Base-by-base conservation (phyloP, 345 rosid species). In the Citrus medica region DNA sequence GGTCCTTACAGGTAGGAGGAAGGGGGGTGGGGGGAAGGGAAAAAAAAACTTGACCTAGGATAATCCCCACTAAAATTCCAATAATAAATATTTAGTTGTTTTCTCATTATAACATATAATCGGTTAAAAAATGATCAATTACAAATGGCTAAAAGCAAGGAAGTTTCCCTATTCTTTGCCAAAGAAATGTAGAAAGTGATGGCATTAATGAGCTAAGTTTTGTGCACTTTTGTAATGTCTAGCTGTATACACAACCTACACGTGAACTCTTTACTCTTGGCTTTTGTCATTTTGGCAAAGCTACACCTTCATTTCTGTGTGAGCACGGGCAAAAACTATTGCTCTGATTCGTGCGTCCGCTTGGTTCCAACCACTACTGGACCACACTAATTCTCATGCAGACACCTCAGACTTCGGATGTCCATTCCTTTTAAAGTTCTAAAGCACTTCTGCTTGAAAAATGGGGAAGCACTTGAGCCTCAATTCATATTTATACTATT, bases 201-300 rank as follows among this genome's bases (percentile, higher is more conserved):
- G 63, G 74, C 76, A 70, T 40, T 25, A 2, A 64, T 38, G 27
- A 76, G 72, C 42, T 13, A 27, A 66, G 7, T 30, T 56, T 40
- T 71, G 69, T 42, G 7, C 42, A 21, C 7, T 40, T 76, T 72
- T 22, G 51, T 24, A 40, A 28, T 68, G 63, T 32, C 14, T 42
- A 42, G 51, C 16, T 42, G 51, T 42, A 42, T 42, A 12, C 51
- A 70, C 46, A 37, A 64, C n/a, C 73, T 25, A 0, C 83, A 66
- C 74, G 83, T 76, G 83, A 81, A 76, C 74, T 65, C 28, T 40
- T 42, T 76, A 76, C 74, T 65, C 28, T 40, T 42, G 59, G 32
- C 64, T 76, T 51, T 59, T 63, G 67, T 71, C 28, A 22, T 25
- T 60, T 27, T 56, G 24, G 69, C 33, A 56, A 13, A 66, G 13